Evolutionary conservation across 176 grass and related monocot species (phyloP).

Genomic region (Hordeum vulgare): DNA sequence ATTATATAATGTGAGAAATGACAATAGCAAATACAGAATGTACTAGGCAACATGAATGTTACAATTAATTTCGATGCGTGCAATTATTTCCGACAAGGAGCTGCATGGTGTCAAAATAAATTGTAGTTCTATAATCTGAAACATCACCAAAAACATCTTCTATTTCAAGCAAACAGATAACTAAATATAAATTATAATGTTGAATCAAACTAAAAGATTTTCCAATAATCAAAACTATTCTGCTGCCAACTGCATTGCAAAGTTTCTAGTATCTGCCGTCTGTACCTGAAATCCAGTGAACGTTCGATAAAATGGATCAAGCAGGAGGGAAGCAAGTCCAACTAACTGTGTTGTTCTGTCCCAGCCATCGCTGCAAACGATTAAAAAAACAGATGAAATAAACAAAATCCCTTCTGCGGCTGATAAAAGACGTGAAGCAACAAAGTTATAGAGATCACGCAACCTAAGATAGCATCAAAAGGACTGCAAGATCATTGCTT

Average conservation of each 20-base stretch:
- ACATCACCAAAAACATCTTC: neutral
- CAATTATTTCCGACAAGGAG: neutral
- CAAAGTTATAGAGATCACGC: conserved; percentile 11
- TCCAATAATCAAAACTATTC: neutral
- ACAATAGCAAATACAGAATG: neutral
- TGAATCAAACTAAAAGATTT: conserved; percentile 8
- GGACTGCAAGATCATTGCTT: neutral
- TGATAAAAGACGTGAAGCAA: neutral
- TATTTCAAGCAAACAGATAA: neutral
- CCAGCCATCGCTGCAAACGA: conserved; percentile 79
- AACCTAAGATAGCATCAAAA: neutral
- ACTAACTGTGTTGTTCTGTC: conserved; percentile 88
- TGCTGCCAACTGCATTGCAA: neutral
- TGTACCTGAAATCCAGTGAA: conserved; percentile 90
- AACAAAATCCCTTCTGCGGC: neutral
- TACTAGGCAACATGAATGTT: neutral
- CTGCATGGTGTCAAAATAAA: neutral
- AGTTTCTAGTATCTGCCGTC: neutral
- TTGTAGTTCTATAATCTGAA: neutral
- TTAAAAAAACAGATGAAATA: neutral
- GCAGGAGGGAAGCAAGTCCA: conserved; percentile 64
- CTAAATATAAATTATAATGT: neutral
- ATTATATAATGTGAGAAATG: neutral
- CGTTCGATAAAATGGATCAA: conserved; percentile 90
- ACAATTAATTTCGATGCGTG: neutral